Conservation (phyloP, 2,329 filamentous ascomycete genomes). For the Talaromyces sp. region DNA sequence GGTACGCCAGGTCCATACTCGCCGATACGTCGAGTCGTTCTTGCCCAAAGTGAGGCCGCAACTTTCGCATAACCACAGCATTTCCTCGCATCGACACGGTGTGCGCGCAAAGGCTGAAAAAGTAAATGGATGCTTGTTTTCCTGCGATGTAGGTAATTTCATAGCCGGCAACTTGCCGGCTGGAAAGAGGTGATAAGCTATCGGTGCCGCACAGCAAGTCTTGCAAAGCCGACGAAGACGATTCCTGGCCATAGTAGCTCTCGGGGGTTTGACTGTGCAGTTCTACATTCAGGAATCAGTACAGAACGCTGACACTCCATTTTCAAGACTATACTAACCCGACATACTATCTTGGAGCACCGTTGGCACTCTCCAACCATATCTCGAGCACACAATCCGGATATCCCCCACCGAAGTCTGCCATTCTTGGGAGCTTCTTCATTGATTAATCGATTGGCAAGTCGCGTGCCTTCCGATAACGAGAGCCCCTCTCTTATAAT, state of each 20-base stretch:
- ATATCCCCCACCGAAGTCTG: slow-evolving; percentile 60
- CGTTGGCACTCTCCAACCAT: slow-evolving; percentile 79
- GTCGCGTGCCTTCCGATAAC: slow-evolving; percentile 32
- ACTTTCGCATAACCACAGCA: slow-evolving; percentile 79
- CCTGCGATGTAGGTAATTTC: not conserved
- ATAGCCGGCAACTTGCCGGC: slow-evolving; percentile 12
- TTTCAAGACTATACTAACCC: slow-evolving; percentile 50
- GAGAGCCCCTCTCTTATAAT: slow-evolving; percentile 43
- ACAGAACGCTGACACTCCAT: not conserved
- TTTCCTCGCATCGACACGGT: slow-evolving; percentile 56
- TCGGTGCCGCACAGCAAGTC: slow-evolving; percentile 68
- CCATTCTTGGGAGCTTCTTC: slow-evolving; percentile 30
- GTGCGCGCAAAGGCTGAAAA: slow-evolving; percentile 51
- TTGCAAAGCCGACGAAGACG: slow-evolving; percentile 79
- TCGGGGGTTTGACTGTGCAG: slow-evolving; percentile 80
- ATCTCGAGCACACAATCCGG: slow-evolving; percentile 78
- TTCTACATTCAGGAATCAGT: slow-evolving; percentile 57
- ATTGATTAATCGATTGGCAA: slow-evolving; percentile 30
- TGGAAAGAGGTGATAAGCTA: slow-evolving; percentile 41
- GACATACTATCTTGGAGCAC: slow-evolving; percentile 74
- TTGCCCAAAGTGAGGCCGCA: slow-evolving; percentile 69
- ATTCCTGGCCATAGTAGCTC: slow-evolving; percentile 62
- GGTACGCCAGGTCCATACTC: slow-evolving; percentile 85
- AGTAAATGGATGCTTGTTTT: slow-evolving; percentile 41
- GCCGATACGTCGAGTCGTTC: slow-evolving; percentile 57